A percentile compares a stretch with the other conserved stretches of the same genome.
These are phyloP conservation scores for Gracilaria domingensis DNA, from an alignment of 23 red algal genomes.

Conservation along the genomic window DNA sequence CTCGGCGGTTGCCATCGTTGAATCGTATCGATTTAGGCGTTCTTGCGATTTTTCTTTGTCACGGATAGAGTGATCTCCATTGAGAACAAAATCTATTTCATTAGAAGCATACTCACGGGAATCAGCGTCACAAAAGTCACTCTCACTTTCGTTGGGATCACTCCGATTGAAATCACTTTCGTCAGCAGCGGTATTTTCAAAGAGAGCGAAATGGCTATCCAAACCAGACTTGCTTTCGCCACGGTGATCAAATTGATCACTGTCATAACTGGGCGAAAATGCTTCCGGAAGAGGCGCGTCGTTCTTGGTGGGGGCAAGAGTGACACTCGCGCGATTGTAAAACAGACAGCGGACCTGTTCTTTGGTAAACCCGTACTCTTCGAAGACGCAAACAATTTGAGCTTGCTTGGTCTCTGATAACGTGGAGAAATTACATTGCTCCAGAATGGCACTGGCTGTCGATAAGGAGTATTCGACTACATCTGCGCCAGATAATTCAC, in stretches of 20 bases:
- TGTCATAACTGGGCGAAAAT: not conserved
- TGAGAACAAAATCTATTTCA: not conserved
- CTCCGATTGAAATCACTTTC: no score
- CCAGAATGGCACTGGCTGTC: not conserved
- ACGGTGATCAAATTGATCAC: no score
- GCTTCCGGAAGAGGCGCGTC: not conserved
- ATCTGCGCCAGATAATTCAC: not conserved
- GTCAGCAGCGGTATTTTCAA: not conserved
- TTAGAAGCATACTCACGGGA: not conserved
- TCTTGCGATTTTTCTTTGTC: not conserved
- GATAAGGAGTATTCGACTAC: not conserved
- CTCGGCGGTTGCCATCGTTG: not conserved
- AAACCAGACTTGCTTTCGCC: not conserved
- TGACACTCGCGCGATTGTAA: not conserved
- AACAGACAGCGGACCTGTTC: not conserved
- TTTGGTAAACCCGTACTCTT: not conserved
- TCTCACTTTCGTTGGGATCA: no score
- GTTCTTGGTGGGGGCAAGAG: not conserved
- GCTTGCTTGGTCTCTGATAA: not conserved
- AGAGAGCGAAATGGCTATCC: not conserved
- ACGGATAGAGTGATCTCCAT: not conserved
- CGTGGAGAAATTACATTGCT: not conserved
- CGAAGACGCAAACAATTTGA: not conserved
- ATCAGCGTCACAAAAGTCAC: no score
- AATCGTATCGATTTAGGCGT: not conserved